Conservation (phyloP, 768 basidiomycete genomes). For the Agrocybe chaxingu region DNA sequence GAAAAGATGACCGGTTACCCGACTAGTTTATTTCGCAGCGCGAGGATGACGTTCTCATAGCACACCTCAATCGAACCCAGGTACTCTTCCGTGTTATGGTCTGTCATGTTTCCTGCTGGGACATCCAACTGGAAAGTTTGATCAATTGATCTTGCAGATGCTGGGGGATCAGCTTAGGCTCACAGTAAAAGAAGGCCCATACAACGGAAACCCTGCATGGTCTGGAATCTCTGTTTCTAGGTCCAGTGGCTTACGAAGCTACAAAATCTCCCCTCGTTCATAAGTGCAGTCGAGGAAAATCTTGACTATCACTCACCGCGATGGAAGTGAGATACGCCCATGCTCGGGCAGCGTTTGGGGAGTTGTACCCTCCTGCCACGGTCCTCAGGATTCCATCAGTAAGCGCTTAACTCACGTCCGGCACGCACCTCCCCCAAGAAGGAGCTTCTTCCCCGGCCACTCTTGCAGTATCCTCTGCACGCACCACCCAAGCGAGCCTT, state of each 20-base stretch:
- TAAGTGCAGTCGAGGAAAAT: background rate
- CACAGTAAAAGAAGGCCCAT: constrained; percentile 74
- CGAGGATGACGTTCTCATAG: constrained; percentile 31
- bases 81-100: constrained; percentile 66
- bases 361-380: constrained; percentile 73
- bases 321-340: constrained; percentile 83
- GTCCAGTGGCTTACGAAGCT: constrained; percentile 56
- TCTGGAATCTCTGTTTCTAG: constrained; percentile 73
- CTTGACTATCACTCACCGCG: constrained; percentile 44
- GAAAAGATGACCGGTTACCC: background rate
- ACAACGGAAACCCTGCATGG: constrained; percentile 67
- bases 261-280: background rate
- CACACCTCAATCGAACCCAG: constrained; percentile 39
- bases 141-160: background rate
- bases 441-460: constrained; percentile 60
- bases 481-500: constrained; percentile 73
- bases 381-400: too few relatives aligned
- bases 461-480: constrained; percentile 44
- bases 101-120: constrained; percentile 66
- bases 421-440: constrained; percentile 72
- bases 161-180: constrained; percentile 3
- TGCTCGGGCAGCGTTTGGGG: constrained; percentile 79
- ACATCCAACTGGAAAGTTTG: constrained; percentile 53
- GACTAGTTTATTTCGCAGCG: constrained; percentile 24
- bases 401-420: background rate